A percentile compares a stretch with the other conserved stretches of the same genome.
These are phyloP conservation scores for Populus ilicifolia DNA, from an alignment of 345 rosid genomes.

Conservation along the genomic window DNA sequence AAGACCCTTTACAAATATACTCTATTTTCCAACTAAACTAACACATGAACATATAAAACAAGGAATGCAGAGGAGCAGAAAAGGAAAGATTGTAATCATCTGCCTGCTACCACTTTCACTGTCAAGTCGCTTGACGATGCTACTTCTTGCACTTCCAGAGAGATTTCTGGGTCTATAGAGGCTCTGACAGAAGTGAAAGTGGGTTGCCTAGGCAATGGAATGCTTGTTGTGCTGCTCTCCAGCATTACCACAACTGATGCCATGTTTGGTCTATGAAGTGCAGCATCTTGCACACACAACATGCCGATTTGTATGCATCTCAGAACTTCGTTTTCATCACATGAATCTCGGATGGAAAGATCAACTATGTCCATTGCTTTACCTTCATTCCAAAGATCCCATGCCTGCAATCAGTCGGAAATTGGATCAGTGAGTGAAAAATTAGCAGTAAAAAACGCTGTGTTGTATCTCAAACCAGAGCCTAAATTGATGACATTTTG, in stretches of 20 bases:
- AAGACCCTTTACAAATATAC: background rate
- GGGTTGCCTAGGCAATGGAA: conserved; percentile 29
- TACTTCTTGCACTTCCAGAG: conserved; percentile 36
- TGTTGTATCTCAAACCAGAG: no score
- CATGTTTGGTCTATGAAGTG: conserved; percentile 24
- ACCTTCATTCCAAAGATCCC: conserved; percentile 26
- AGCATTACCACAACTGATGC: conserved; percentile 20
- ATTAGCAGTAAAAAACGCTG: background rate
- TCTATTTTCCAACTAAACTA: background rate
- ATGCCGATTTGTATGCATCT: conserved; percentile 26
- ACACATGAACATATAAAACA: background rate
- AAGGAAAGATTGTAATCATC: conserved; percentile 24
- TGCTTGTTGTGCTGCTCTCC: background rate
- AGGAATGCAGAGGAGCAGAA: background rate
- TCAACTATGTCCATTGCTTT: conserved; percentile 20
- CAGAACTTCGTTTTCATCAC: background rate
- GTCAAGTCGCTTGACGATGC: conserved; percentile 56
- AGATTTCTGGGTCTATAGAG: conserved; percentile 33
- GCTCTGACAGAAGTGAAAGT: conserved; percentile 44
- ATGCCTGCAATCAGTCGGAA: conserved; percentile 10
- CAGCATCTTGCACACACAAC: conserved; percentile 28
- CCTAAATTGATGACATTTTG: background rate
- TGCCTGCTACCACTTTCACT: conserved; percentile 44
- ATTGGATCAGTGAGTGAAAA: background rate
- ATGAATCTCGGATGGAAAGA: conserved; percentile 12